phyloP scores from a whole-genome alignment of 805 yeast species.

The Lachancea lanzarotensis region DNA sequence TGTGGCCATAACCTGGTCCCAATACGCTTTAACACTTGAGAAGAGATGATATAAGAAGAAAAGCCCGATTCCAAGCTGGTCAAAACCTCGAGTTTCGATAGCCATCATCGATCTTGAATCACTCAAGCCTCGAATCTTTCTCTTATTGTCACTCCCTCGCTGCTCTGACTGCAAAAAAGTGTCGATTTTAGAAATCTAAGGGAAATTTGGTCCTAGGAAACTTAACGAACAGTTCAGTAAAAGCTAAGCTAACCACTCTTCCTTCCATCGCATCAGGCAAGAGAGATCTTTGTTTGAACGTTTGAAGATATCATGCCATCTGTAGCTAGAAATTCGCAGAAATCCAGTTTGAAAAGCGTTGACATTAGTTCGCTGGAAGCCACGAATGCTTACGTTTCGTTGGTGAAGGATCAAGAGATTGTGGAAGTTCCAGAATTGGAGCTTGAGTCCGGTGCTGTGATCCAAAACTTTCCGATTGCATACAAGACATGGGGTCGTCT shows the following conservation, averaged over 20 bases:
- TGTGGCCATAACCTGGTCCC: not conserved
- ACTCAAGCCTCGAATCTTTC: not conserved
- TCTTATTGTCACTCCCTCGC: not conserved
- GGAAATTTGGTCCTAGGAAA: not conserved
- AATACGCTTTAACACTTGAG: not conserved
- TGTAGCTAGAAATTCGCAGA: not conserved
- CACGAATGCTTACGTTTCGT: constrained; percentile 55
- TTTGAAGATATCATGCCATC: not conserved
- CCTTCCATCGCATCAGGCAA: no score
- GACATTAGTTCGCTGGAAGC: constrained; percentile 19
- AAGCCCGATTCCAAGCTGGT: not conserved
- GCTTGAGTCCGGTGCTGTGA: constrained; percentile 73
- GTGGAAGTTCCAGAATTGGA: constrained; percentile 67
- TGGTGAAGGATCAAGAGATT: constrained; percentile 73
- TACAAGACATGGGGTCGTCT: constrained; percentile 93
- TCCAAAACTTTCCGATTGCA: constrained; percentile 79
- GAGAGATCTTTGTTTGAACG: not conserved
- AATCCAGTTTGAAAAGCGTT: constrained; percentile 15
- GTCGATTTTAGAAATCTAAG: not conserved
- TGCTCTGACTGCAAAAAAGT: not conserved
- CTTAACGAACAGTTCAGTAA: no score
- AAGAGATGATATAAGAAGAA: not conserved
- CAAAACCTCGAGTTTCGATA: not conserved
- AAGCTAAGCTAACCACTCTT: no score
- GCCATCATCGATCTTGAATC: not conserved